Percentiles rank a stretch among this genome's conserved stretches.
These are phyloP conservation scores for Penicillium canariense DNA, from an alignment of 495 filamentous ascomycete genomes.

Conservation along the genomic window DNA sequence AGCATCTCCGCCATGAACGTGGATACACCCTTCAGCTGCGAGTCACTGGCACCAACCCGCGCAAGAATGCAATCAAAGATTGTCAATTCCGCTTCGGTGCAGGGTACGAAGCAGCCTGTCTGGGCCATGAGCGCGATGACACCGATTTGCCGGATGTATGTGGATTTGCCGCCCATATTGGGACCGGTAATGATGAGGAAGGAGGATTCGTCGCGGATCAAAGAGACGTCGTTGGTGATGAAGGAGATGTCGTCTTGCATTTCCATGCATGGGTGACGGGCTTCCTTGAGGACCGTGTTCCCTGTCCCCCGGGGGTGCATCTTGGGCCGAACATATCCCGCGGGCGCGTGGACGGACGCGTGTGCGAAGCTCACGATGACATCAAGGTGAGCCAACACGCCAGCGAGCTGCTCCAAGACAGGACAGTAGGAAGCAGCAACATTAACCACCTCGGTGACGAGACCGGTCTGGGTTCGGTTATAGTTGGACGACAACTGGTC, in stretches of 20 bases:
- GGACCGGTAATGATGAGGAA: conserved; percentile 98
- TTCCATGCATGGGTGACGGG: conserved; percentile 97
- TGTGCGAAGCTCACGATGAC: conserved; percentile 96
- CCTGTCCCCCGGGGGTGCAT: conserved; percentile 90
- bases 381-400: conserved; percentile 88
- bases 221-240: conserved; percentile 93
- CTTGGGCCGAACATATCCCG: conserved; percentile 84
- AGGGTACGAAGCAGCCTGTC: conserved; percentile 94
- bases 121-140: conserved; percentile 98
- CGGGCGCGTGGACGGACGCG: conserved; percentile 88
- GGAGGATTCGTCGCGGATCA: conserved; percentile 75
- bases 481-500: conserved; percentile 95
- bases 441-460: conserved; percentile 89
- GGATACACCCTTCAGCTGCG: conserved; percentile 94
- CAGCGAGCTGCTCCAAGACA: conserved; percentile 85
- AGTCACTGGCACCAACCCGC: conserved; percentile 91
- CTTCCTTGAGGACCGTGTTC: conserved; percentile 87
- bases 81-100: conserved; percentile 82
- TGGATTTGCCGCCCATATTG: conserved; percentile 99
- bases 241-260: conserved; percentile 99
- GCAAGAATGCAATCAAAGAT: conserved; percentile 99
- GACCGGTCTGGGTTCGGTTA: conserved; percentile 87
- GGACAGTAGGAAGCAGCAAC: conserved; percentile 95
- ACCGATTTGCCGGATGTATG: conserved; percentile 97
- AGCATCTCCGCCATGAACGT: conserved; percentile 99